phyloP scores from a whole-genome alignment of 257 asterid species.

The Lycium barbarum region DNA sequence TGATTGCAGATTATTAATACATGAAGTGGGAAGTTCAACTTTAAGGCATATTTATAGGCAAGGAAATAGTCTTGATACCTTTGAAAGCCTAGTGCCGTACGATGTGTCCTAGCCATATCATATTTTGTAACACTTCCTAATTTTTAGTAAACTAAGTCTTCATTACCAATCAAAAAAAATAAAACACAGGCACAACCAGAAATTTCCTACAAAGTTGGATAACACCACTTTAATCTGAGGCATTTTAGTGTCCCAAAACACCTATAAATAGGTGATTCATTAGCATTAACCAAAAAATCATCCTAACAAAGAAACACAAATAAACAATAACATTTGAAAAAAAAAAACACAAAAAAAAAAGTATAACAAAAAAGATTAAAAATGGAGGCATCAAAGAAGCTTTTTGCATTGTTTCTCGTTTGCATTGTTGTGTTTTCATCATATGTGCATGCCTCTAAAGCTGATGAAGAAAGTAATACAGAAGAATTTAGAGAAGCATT shows the following conservation, averaged over 20 bases:
- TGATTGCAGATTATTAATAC: no score
- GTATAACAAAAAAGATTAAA: background rate
- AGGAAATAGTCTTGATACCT: no score
- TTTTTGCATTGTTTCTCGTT: background rate
- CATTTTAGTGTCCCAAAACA: background rate
- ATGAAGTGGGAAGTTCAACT: no score
- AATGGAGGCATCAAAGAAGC: background rate
- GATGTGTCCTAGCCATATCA: background rate
- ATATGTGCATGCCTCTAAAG: background rate
- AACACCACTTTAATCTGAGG: background rate
- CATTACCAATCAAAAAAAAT: background rate
- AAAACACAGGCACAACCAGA: background rate
- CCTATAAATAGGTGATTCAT: background rate
- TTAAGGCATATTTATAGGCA: no score
- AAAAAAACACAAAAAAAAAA: background rate
- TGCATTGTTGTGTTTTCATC: background rate
- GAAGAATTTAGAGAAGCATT: background rate
- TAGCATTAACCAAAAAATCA: no score
- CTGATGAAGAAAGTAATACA: background rate
- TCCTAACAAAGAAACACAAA: no score
- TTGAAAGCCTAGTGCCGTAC: no score
- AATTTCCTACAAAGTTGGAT: slow-evolving; percentile 13
- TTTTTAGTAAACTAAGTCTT: background rate
- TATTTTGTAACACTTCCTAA: background rate
- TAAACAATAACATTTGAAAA: no score